These are phyloP conservation scores for Phalaenopsis aphrodite DNA, from an alignment of 106 monocot genomes.

Conservation along the genomic window DNA sequence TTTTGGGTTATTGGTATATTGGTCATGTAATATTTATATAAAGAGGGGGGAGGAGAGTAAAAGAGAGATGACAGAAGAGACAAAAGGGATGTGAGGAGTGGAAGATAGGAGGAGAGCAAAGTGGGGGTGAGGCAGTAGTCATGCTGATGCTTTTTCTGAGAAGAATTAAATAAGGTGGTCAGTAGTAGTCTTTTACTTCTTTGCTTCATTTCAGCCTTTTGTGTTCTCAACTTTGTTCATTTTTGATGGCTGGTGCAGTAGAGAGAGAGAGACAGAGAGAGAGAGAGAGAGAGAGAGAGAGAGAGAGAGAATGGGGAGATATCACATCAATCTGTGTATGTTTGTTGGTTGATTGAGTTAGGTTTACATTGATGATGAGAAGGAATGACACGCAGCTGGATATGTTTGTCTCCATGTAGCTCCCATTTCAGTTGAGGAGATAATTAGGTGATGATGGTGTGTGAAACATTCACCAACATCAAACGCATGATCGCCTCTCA, in stretches of 20 bases:
- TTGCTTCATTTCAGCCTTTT: background rate
- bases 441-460: background rate
- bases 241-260: background rate
- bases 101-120: background rate
- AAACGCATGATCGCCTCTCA: too few relatives aligned
- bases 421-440: background rate
- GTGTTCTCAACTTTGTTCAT: background rate
- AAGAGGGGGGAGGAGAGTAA: background rate
- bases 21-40: background rate
- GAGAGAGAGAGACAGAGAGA: background rate
- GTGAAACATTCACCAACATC: background rate
- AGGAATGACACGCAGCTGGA: background rate
- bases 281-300: conserved; percentile 2
- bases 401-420: background rate
- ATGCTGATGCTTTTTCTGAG: conserved; percentile 20
- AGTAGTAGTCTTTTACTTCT: background rate
- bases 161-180: conserved; percentile 1
- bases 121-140: conserved; percentile 10
- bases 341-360: conserved; percentile 5
- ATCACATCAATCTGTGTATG: conserved; percentile 7
- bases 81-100: background rate
- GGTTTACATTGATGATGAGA: conserved; percentile 6
- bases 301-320: background rate
- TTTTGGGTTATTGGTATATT: background rate
- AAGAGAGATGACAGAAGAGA: background rate